phyloP scores from a whole-genome alignment of 108 stramenopile genomes.

The Mayamaea pseudoterrestris region DNA sequence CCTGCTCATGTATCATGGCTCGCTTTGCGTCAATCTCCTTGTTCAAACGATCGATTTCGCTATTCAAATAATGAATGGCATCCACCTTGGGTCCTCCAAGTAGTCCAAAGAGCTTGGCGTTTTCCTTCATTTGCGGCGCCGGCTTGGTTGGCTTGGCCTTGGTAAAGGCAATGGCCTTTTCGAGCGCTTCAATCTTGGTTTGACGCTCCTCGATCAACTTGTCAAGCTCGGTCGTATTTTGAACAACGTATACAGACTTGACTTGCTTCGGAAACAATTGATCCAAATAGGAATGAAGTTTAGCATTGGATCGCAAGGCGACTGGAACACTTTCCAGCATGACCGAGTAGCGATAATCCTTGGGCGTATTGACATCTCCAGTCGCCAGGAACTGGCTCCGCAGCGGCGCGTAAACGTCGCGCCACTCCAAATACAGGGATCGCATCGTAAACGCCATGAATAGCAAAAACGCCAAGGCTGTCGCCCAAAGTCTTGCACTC shows the following conservation, averaged over 20 bases:
- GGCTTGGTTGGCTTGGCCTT: slow-evolving; percentile 12
- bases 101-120: slow-evolving; percentile 1
- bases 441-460: too few species aligned
- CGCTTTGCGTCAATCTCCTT: slow-evolving; percentile 14
- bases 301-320: slow-evolving; percentile 22
- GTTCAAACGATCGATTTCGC: slow-evolving; percentile 22
- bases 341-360: slow-evolving; percentile 34
- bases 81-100: slow-evolving; percentile 15
- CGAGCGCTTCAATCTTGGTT: slow-evolving; percentile 11
- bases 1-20: slow-evolving; percentile 11
- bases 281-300: slow-evolving; percentile 33
- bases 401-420: slow-evolving; percentile 31
- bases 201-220: slow-evolving; percentile 5
- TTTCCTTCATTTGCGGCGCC: neutral
- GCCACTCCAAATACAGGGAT: slow-evolving; percentile 55
- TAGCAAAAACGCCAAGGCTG: too few species aligned
- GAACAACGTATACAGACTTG: too few species aligned
- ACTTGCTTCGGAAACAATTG: slow-evolving; percentile 43
- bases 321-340: slow-evolving; percentile 42
- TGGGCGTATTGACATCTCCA: slow-evolving; percentile 26
- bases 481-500: slow-evolving; percentile 16
- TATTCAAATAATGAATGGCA: slow-evolving; percentile 11
- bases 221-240: neutral
- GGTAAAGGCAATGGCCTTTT: slow-evolving; percentile 17
- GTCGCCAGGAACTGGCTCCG: slow-evolving; percentile 36